Evolutionary conservation across 495 filamentous ascomycete genomes (phyloP).

Genomic region (Penicillium salamii): DNA sequence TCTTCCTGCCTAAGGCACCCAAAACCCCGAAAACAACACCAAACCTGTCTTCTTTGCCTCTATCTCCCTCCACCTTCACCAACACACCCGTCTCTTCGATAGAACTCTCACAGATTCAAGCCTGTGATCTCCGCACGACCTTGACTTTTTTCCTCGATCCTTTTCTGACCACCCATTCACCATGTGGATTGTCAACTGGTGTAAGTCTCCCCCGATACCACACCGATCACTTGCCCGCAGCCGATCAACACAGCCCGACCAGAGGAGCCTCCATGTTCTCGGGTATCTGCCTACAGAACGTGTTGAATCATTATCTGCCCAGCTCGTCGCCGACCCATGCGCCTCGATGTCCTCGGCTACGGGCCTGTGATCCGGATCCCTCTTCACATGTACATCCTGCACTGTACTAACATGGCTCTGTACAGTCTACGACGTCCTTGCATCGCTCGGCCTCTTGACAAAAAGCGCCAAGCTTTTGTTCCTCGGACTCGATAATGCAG

Average conservation of each 20-base stretch:
- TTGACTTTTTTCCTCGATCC: slow-evolving; percentile 5
- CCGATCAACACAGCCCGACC: too few species aligned
- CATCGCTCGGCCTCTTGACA: slow-evolving; percentile 87
- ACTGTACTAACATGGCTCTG: slow-evolving; percentile 11
- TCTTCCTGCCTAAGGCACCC: slow-evolving; percentile 22
- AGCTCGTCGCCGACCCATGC: not conserved
- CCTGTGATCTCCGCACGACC: slow-evolving; percentile 8
- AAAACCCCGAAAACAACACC: slow-evolving; percentile 32
- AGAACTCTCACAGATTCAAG: slow-evolving; percentile 5
- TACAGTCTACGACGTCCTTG: slow-evolving; percentile 88
- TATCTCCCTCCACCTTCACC: slow-evolving; percentile 15
- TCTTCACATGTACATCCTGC: not conserved
- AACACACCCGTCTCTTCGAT: slow-evolving; percentile 17
- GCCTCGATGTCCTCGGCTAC: slow-evolving; percentile 11
- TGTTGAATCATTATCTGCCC: not conserved
- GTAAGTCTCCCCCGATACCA: slow-evolving; percentile 52
- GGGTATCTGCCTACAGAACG: too few species aligned
- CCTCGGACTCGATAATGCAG: slow-evolving; percentile 94
- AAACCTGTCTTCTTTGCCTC: slow-evolving; percentile 36
- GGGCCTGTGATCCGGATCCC: slow-evolving; percentile 13
- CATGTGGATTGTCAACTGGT: slow-evolving; percentile 98
- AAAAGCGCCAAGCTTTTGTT: slow-evolving; percentile 95
- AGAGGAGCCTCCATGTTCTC: too few species aligned
- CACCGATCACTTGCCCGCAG: slow-evolving; percentile 2
- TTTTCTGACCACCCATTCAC: slow-evolving; percentile 27